Base-by-base conservation (phyloP, 495 filamentous ascomycete species). In the Pyronema omphalodes region DNA sequence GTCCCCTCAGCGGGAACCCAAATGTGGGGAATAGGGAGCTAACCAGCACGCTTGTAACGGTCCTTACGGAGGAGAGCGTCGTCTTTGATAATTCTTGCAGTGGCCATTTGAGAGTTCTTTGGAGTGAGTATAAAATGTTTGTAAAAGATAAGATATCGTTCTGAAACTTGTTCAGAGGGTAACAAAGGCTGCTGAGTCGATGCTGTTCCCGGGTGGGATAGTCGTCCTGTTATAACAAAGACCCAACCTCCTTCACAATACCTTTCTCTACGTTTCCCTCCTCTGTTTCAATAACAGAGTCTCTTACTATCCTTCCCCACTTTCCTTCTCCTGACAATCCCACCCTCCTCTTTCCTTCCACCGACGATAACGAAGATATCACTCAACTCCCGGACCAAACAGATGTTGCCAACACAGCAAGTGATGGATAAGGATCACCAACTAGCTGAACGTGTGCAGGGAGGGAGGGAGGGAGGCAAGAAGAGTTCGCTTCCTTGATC, bases 21-120 rank as follows among this genome's bases (percentile, higher is more conserved):
- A 50, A 1, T 1, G 11, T 39, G 9, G 52, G 17, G 37, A 44
- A 29, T 29, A 50, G 51, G 54, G 44, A 50, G 54, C 55, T 51
- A 44, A 65, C 62, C 62, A 51, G 62, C 62, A 29, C 62, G 62
- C 62, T 56, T 65, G 52, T 63, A 60, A 36, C 62, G 62, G 48
- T 65, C 62, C 51, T 65, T 65, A 46, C 62, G 59, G 45, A 61
- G 51, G 37, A 65, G 58, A 9, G 55, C 47, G 49, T 65, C 62
- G 39, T 65, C 62, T 53, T 65, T 65, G 56, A 65, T 65, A 40
- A 65, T 43, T 51, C 62, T 61, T 52, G 62, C 53, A 58, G 52
- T 46, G 14, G 62, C 58, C 62, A 65, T 65, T 65, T 54, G 29
- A 56, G 43, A 46, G 1, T 51, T 1, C 4, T 29, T 12, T 2